Evolutionary conservation across 1,284 basidiomycete genomes (phyloP), one percentile per base, ranked within the genome.

Genomic region (Ganoderma resinaceum): DNA sequence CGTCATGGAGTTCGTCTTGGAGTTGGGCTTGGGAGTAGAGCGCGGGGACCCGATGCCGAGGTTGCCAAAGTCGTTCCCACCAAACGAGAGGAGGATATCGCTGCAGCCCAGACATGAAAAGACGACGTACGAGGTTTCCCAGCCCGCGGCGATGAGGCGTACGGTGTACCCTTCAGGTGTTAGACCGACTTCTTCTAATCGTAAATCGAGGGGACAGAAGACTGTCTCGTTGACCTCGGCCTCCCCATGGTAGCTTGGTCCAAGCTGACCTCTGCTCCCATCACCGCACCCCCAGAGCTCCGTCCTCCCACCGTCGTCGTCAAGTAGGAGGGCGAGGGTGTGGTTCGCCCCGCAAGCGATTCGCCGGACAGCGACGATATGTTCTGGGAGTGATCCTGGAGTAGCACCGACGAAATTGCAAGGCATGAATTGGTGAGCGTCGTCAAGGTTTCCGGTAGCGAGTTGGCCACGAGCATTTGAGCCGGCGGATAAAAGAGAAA

Each of bases 381-480:
- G 59, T 14, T 70, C 55, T 2, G 78, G 78, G n/a, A 80, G 69
- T 16, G 60, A 40, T 16, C 75, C 76, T 8, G 72, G 62, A n/a
- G 63, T 40, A 26, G 6, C 57, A 7, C 68, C 75, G 29, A 58
- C 72, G 75, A 84, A 91, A 2, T 77, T 71, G 74, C 89, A 90
- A 2, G 80, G 79, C 0, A 76, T 76, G 76, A 94, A 92, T 0
- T 64, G 70, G 73, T 88, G 82, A 0, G 86, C 85, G 75, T 95
- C 94, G 16, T 91, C 85, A 4, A 76, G 33, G 65, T 85, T 81
- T 0, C 84, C 85, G 49, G 87, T 86, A 0, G 85, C 89, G 5
- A 96, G 88, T 76, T 95, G 94, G 2, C 91, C 93, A 57, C 86
- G 84, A 18, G 90, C 91, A 76, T 96, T 96, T 0, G 93, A 95